phyloP scores from a whole-genome alignment of 2,329 filamentous ascomycete genomes.

The Metarhizium rileyi region DNA sequence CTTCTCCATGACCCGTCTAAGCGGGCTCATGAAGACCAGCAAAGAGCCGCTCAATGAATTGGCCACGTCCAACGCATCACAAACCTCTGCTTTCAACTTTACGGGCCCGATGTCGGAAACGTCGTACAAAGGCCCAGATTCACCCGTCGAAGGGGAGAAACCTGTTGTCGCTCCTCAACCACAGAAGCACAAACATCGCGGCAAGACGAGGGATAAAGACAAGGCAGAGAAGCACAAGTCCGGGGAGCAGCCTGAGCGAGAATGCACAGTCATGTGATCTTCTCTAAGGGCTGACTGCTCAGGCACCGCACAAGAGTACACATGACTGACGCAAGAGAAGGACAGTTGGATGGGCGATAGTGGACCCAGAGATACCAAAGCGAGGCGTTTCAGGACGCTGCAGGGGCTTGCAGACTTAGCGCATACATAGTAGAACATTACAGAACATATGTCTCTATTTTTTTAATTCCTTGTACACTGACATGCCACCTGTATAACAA shows the following conservation, averaged over 20 bases:
- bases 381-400: not conserved
- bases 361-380: not conserved
- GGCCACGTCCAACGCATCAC: conserved; percentile 10
- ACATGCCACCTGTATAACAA: not conserved
- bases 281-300: not conserved
- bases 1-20: conserved; percentile 46
- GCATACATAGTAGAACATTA: not conserved
- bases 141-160: conserved; percentile 12
- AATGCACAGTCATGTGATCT: conserved; percentile 37
- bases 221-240: conserved; percentile 27
- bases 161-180: conserved; percentile 8
- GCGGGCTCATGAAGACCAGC: conserved; percentile 40
- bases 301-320: not conserved
- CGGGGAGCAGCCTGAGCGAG: conserved; percentile 33
- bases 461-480: not conserved
- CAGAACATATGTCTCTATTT: not conserved
- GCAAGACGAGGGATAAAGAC: conserved; percentile 28
- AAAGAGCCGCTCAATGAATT: conserved; percentile 31
- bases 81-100: conserved; percentile 17
- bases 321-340: not conserved
- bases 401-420: not conserved
- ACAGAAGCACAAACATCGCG: conserved; percentile 23
- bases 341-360: not conserved
- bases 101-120: conserved; percentile 16
- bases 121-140: conserved; percentile 12